A percentile compares a stretch with the other conserved stretches of the same genome.
These are phyloP conservation scores for Escovopsis sp. DNA, from an alignment of 2,329 filamentous ascomycete species.

Conservation along the genomic window DNA sequence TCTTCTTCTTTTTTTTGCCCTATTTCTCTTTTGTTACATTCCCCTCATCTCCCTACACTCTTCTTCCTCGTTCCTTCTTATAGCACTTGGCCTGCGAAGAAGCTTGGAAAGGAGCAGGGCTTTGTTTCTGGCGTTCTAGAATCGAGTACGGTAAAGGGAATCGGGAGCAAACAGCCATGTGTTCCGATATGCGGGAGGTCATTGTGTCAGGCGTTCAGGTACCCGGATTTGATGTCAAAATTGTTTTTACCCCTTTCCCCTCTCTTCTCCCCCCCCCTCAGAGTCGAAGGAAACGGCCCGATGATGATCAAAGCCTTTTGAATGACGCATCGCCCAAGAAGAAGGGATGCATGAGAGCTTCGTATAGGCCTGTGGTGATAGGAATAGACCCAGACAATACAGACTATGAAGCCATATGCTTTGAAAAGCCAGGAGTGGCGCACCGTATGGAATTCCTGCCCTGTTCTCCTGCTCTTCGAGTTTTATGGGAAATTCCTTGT, in stretches of 20 bases:
- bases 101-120: background rate
- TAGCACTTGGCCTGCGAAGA: no score
- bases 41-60: no score
- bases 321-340: background rate
- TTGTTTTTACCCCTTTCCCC: background rate
- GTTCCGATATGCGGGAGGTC: conserved; percentile 1
- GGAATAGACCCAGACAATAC: no score
- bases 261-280: no score
- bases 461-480: no score
- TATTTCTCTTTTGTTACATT: no score
- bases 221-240: background rate
- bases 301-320: background rate
- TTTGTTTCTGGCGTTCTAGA: background rate
- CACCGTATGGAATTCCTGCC: no score
- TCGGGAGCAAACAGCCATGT: background rate
- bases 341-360: background rate
- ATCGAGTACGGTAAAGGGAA: background rate
- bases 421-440: no score
- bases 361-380: no score
- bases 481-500: no score
- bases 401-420: no score
- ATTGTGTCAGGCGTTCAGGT: conserved; percentile 8
- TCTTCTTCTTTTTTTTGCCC: conserved; percentile 1
- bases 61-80: no score
- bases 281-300: background rate